phyloP scores from a whole-genome alignment of 495 filamentous ascomycete species.

The Aspergillus funiculosus region DNA sequence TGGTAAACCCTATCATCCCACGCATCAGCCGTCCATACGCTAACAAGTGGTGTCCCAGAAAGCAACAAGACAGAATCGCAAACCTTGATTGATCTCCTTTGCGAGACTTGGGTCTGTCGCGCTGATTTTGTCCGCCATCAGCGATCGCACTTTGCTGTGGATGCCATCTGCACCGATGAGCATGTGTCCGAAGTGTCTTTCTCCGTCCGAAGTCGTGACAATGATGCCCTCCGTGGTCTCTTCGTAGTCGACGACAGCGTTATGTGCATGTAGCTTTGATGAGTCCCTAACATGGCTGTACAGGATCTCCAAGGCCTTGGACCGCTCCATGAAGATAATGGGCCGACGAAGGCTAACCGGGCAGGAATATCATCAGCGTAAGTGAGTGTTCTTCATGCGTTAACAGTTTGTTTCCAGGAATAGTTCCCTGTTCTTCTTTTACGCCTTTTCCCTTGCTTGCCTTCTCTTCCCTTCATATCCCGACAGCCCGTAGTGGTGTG shows the following conservation, averaged over 20 bases:
- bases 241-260: constrained; percentile 13
- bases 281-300: constrained; percentile 12
- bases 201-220: constrained; percentile 11
- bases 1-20: constrained; percentile 18
- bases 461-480: too few species aligned
- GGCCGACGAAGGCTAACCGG: constrained; percentile 15
- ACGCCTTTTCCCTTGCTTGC: too few species aligned
- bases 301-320: constrained; percentile 10
- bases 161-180: constrained; percentile 46
- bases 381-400: too few species aligned
- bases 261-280: constrained; percentile 14
- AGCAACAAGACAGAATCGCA: too few species aligned
- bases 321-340: constrained; percentile 19
- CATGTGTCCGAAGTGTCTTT: constrained; percentile 29
- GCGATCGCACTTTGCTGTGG: constrained; percentile 35
- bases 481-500: too few species aligned
- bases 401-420: too few species aligned
- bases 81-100: too few species aligned
- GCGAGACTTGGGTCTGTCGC: constrained; percentile 8
- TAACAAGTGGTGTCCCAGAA: too few species aligned
- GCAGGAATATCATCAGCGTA: too few species aligned
- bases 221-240: constrained; percentile 12
- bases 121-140: constrained; percentile 33
- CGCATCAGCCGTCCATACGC: constrained; percentile 4
- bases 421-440: too few species aligned